Conservation (phyloP, 148 eudicot species). For the Selenicereus undatus region DNA sequence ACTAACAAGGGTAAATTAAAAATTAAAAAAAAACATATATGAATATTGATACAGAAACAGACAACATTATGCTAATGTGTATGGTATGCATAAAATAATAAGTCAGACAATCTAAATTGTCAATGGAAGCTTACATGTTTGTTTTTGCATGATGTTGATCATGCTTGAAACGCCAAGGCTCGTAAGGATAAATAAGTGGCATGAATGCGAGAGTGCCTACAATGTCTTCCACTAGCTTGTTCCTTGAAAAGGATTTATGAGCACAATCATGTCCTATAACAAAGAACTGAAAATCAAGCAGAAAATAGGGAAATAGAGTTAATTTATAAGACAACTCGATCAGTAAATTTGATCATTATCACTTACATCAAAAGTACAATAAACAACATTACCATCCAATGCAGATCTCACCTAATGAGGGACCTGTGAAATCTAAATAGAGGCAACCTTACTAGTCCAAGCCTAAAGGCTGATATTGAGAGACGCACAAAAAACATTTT, state of each 20-base stretch:
- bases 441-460: neutral
- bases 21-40: neutral
- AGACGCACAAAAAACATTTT: neutral
- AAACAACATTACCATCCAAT: neutral
- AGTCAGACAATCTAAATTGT: neutral
- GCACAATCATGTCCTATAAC: slow-evolving; percentile 98
- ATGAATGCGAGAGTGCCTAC: slow-evolving; percentile 86
- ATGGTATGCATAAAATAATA: neutral
- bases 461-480: neutral
- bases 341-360: neutral
- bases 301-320: slow-evolving; percentile 21
- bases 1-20: neutral
- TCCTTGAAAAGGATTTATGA: slow-evolving; percentile 91
- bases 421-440: neutral
- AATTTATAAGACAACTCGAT: slow-evolving; percentile 5
- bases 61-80: neutral
- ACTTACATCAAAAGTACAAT: neutral
- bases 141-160: slow-evolving; percentile 96
- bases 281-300: slow-evolving; percentile 60
- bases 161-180: slow-evolving; percentile 99
- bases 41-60: neutral
- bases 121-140: slow-evolving; percentile 56
- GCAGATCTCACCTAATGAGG: neutral
- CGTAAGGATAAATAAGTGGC: slow-evolving; percentile 93
- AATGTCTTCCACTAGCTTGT: slow-evolving; percentile 90